Percentiles rank a stretch among this genome's conserved stretches.
These are phyloP conservation scores for Hygrophorus russula DNA, from an alignment of 768 basidiomycete species.

Conservation along the genomic window DNA sequence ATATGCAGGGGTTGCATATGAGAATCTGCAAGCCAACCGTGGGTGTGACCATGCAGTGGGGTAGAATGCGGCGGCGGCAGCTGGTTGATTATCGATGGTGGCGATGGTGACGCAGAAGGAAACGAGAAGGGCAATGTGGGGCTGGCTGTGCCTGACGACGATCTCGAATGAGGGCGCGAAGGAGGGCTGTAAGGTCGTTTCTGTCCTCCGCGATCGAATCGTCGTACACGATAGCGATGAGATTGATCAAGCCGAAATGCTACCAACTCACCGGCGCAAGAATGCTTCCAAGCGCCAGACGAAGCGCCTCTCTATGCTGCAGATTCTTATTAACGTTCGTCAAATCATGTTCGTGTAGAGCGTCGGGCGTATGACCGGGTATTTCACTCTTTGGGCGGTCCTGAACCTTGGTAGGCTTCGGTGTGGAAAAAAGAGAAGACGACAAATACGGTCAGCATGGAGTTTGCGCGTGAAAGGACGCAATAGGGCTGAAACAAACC, in stretches of 20 bases:
- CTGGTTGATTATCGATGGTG: conserved; percentile 10
- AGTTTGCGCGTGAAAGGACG: too few relatives aligned
- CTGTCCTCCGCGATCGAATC: conserved; percentile 16
- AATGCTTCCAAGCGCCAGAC: conserved; percentile 50
- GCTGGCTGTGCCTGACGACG: conserved; percentile 40
- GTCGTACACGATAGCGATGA: conserved; percentile 7
- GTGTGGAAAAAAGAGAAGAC: too few relatives aligned
- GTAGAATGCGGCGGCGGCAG: conserved; percentile 16
- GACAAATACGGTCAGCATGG: too few relatives aligned
- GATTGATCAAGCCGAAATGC: not conserved
- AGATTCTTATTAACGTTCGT: conserved; percentile 19
- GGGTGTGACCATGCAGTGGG: conserved; percentile 11
- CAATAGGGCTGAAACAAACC: too few relatives aligned
- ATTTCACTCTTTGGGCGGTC: too few relatives aligned
- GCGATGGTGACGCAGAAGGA: conserved; percentile 12
- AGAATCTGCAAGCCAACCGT: conserved; percentile 13
- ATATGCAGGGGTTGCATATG: conserved; percentile 13
- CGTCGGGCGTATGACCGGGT: not conserved
- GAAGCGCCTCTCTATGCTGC: conserved; percentile 37
- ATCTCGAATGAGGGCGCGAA: conserved; percentile 22
- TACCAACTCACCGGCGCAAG: conserved; percentile 39
- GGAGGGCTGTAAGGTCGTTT: conserved; percentile 37
- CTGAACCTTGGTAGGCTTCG: too few relatives aligned
- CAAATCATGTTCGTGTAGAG: conserved; percentile 14
- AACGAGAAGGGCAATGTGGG: conserved; percentile 28